Conservation (phyloP, 2,329 filamentous ascomycete species). For the Venturia pyrina region DNA sequence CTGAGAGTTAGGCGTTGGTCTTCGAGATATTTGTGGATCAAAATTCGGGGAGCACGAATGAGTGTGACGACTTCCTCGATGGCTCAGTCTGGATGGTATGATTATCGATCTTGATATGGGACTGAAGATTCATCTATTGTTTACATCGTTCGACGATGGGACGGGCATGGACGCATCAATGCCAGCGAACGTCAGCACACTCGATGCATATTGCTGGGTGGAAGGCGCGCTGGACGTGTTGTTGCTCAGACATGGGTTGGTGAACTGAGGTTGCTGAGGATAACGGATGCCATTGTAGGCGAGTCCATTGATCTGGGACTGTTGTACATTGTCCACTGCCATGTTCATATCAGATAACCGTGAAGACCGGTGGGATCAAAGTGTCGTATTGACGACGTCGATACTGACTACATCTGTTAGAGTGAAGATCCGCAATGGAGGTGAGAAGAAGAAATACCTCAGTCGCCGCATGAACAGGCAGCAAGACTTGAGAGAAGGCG, state of each 20-base stretch:
- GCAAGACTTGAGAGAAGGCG: no score
- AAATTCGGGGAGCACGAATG: background rate
- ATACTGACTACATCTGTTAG: background rate
- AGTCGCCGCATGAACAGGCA: no score
- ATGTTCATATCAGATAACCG: conserved; percentile 60
- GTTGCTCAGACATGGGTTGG: conserved; percentile 72
- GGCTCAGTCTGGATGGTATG: background rate
- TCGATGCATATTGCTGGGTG: conserved; percentile 53
- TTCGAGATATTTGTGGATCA: background rate
- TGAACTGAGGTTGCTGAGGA: conserved; percentile 62
- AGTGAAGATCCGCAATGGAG: no score
- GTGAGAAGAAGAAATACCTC: no score
- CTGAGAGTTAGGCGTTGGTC: background rate
- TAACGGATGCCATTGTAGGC: conserved; percentile 76
- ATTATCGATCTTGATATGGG: background rate
- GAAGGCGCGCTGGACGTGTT: conserved; percentile 43
- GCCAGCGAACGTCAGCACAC: conserved; percentile 41
- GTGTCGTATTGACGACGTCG: conserved; percentile 13
- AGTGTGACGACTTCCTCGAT: background rate
- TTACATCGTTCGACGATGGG: conserved; percentile 28
- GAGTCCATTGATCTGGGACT: conserved; percentile 53
- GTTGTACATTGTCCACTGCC: conserved; percentile 84
- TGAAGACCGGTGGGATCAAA: conserved; percentile 16
- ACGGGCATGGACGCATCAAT: conserved; percentile 52
- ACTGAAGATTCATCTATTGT: background rate